These are phyloP conservation scores for Leishmania aethiopica DNA, from an alignment of 208 protist genomes.

Conservation along the genomic window DNA sequence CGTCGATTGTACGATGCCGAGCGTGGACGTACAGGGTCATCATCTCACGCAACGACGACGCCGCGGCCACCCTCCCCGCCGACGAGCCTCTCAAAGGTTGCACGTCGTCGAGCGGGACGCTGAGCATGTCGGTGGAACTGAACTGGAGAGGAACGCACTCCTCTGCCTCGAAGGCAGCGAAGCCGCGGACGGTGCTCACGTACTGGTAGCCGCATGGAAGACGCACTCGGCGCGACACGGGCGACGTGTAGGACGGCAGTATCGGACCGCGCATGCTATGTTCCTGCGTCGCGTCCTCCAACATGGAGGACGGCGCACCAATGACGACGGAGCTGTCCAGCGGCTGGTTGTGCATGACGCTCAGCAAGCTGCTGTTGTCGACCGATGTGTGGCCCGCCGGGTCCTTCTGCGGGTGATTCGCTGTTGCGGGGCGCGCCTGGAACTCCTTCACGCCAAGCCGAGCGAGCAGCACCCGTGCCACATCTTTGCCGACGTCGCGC, in stretches of 20 bases:
- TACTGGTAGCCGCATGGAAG: slow-evolving; percentile 71
- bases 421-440: neutral
- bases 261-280: neutral
- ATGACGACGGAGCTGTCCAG: neutral
- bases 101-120: slow-evolving; percentile 29
- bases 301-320: slow-evolving; percentile 23
- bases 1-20: slow-evolving; percentile 69
- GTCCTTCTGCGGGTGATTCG: neutral
- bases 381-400: neutral
- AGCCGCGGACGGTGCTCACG: slow-evolving; percentile 55
- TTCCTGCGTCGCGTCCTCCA: slow-evolving; percentile 23
- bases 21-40: slow-evolving; percentile 77
- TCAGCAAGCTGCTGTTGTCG: neutral
- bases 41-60: slow-evolving; percentile 33
- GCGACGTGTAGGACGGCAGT: slow-evolving; percentile 57
- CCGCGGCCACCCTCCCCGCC: too few relatives aligned
- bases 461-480: slow-evolving; percentile 77
- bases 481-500: slow-evolving; percentile 76
- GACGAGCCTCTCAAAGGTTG: neutral
- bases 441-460: slow-evolving; percentile 87
- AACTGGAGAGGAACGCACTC: slow-evolving; percentile 57
- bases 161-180: slow-evolving; percentile 36
- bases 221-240: slow-evolving; percentile 50
- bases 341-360: neutral
- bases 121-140: slow-evolving; percentile 41